Conservation (phyloP, 2,329 filamentous ascomycete genomes). For the Apiospora phragmitis region DNA sequence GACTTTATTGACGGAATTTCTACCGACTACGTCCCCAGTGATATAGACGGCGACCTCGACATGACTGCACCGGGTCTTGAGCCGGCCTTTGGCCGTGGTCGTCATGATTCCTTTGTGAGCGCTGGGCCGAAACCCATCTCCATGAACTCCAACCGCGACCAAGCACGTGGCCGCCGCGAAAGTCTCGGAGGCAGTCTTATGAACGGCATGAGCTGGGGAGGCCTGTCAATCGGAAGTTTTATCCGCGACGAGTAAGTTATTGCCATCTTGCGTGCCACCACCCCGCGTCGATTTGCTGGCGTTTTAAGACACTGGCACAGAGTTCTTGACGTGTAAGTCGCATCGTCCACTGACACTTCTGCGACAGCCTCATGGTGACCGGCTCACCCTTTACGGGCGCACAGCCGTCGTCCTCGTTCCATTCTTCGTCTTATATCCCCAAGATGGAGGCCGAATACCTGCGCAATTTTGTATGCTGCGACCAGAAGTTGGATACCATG, state of each 20-base stretch:
- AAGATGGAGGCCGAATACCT: slow-evolving; percentile 98
- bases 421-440: slow-evolving; percentile 93
- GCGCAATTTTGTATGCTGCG: slow-evolving; percentile 95
- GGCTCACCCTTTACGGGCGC: slow-evolving; percentile 83
- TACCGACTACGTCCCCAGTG: not conserved
- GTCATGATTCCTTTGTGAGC: slow-evolving; percentile 67
- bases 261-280: slow-evolving; percentile 11
- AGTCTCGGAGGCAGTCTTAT: slow-evolving; percentile 65
- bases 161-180: slow-evolving; percentile 60
- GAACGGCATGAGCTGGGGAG: slow-evolving; percentile 95
- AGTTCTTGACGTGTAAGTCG: slow-evolving; percentile 21
- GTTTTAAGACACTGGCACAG: slow-evolving; percentile 21
- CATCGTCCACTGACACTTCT: slow-evolving; percentile 14
- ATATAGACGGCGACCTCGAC: slow-evolving; percentile 38
- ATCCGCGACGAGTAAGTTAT: slow-evolving; percentile 92
- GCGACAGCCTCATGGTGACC: slow-evolving; percentile 83
- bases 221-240: slow-evolving; percentile 93
- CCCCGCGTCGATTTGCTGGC: slow-evolving; percentile 13
- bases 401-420: slow-evolving; percentile 89
- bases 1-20: not conserved
- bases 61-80: slow-evolving; percentile 64
- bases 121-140: slow-evolving; percentile 67
- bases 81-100: slow-evolving; percentile 56
- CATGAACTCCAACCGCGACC: slow-evolving; percentile 64
- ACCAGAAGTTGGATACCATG: slow-evolving; percentile 82